Evolutionary conservation across 768 basidiomycete genomes (phyloP).

Genomic region (Calvatia gigantea): DNA sequence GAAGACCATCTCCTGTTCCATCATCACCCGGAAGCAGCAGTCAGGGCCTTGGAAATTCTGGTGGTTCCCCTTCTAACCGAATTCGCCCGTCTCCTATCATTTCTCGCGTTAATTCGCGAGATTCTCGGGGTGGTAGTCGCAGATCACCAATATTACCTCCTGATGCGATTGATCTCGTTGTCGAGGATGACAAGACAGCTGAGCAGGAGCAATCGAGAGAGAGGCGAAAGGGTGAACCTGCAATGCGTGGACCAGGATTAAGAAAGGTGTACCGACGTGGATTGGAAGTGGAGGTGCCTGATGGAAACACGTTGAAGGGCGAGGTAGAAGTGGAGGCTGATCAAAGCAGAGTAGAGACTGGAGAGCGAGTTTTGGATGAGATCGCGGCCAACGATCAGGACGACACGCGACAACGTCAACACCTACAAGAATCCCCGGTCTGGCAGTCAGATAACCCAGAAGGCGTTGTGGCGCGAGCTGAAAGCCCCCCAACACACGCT

Average conservation of each 20-base stretch:
- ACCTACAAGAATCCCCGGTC: background rate
- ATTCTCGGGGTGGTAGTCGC: conserved; percentile 10
- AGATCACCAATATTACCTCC: conserved; percentile 39
- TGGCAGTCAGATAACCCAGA: conserved; percentile 20
- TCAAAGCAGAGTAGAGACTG: conserved; percentile 33
- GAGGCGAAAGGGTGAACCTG: conserved; percentile 62
- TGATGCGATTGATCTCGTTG: conserved; percentile 88
- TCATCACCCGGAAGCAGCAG: conserved; percentile 26
- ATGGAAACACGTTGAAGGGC: conserved; percentile 28
- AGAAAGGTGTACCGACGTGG: conserved; percentile 53
- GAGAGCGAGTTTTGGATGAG: conserved; percentile 34
- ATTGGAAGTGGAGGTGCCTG: conserved; percentile 35
- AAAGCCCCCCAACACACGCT: conserved; percentile 12
- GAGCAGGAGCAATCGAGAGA: conserved; percentile 51
- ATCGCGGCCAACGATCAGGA: conserved; percentile 30
- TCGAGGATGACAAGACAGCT: conserved; percentile 60
- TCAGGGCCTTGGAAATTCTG: conserved; percentile 16
- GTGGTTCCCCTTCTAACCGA: conserved; percentile 14
- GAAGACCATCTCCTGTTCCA: conserved; percentile 14
- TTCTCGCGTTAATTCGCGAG: conserved; percentile 29
- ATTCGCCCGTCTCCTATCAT: conserved; percentile 27
- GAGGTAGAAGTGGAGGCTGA: conserved; percentile 40
- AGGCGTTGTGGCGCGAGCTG: conserved; percentile 13
- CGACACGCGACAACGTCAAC: conserved; percentile 10
- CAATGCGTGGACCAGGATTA: conserved; percentile 35